Evolutionary conservation across 2,329 filamentous ascomycete genomes (phyloP).

Genomic region (Aspergillus niger): DNA sequence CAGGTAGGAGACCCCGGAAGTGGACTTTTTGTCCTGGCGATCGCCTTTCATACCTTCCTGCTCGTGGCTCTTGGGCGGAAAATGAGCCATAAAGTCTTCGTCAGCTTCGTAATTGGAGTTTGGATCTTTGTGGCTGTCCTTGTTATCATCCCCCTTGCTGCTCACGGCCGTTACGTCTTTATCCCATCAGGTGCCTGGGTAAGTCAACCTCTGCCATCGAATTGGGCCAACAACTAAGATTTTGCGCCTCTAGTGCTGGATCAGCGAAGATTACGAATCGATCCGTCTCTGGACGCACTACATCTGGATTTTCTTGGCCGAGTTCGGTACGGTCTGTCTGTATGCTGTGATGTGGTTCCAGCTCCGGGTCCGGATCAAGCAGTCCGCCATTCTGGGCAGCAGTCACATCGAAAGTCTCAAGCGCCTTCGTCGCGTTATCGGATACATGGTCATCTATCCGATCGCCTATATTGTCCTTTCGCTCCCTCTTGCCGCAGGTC

Average conservation of each 20-base stretch:
- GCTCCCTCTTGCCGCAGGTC: conserved; percentile 60
- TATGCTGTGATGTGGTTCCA: conserved; percentile 54
- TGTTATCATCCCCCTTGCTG: conserved; percentile 49
- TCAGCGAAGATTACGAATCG: conserved; percentile 46
- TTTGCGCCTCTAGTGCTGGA: conserved; percentile 25
- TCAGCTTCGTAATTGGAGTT: conserved; percentile 45
- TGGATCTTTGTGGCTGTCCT: conserved; percentile 52
- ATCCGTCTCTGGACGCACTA: conserved; percentile 57
- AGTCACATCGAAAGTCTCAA: conserved; percentile 41
- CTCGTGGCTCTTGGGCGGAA: conserved; percentile 52
- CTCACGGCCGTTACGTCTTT: conserved; percentile 48
- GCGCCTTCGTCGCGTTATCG: conserved; percentile 46
- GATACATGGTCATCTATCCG: conserved; percentile 52
- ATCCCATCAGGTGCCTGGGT: conserved; percentile 54
- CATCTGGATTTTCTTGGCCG: conserved; percentile 57
- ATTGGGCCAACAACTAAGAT: background rate
- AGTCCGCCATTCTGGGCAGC: conserved; percentile 39
- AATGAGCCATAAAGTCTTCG: conserved; percentile 49
- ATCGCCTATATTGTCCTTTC: conserved; percentile 62
- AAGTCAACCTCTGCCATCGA: conserved; percentile 1
- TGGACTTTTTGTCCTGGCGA: conserved; percentile 57
- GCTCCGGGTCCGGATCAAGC: conserved; percentile 48
- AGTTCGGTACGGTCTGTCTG: conserved; percentile 54
- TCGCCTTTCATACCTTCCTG: conserved; percentile 57
- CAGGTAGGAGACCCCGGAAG: conserved; percentile 56